A percentile compares a stretch with the other conserved stretches of the same genome.
phyloP scores from a whole-genome alignment of 306 rosid genomes.

The Senna tora region DNA sequence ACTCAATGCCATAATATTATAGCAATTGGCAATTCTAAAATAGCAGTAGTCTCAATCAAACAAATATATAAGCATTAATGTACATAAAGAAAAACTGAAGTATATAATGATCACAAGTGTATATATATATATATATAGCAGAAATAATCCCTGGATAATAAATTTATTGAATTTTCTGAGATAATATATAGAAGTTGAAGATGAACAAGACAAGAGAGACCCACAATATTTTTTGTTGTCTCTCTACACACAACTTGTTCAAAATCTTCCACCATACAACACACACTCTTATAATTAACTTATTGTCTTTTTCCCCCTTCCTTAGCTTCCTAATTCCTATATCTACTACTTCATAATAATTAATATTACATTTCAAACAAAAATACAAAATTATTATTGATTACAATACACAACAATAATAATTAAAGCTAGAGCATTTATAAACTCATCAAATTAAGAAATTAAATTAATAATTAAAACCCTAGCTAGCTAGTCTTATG shows the following conservation, averaged over 20 bases:
- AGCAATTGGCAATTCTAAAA: too few species aligned
- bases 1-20: too few species aligned
- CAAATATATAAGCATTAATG: too few species aligned
- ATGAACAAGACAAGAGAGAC: slow-evolving; percentile 32
- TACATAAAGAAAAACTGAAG: too few species aligned
- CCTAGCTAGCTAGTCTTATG: slow-evolving; percentile 32
- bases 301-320: slow-evolving; percentile 9
- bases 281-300: slow-evolving; percentile 20
- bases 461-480: too few species aligned
- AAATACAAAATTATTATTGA: too few species aligned
- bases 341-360: slow-evolving; percentile 9
- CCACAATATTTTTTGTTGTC: slow-evolving; percentile 40
- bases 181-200: slow-evolving; percentile 21
- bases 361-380: background rate
- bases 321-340: slow-evolving; percentile 21
- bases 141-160: slow-evolving; percentile 12
- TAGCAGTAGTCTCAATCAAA: too few species aligned
- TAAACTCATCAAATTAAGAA: background rate
- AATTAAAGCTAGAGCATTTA: too few species aligned
- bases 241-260: slow-evolving; percentile 37
- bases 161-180: slow-evolving; percentile 31
- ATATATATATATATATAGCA: background rate
- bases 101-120: too few species aligned
- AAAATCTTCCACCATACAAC: slow-evolving; percentile 28
- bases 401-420: too few species aligned